A percentile compares a stretch with the other conserved stretches of the same genome.
phyloP scores from a whole-genome alignment of 257 asterid genomes.

The Primulina eburnea region DNA sequence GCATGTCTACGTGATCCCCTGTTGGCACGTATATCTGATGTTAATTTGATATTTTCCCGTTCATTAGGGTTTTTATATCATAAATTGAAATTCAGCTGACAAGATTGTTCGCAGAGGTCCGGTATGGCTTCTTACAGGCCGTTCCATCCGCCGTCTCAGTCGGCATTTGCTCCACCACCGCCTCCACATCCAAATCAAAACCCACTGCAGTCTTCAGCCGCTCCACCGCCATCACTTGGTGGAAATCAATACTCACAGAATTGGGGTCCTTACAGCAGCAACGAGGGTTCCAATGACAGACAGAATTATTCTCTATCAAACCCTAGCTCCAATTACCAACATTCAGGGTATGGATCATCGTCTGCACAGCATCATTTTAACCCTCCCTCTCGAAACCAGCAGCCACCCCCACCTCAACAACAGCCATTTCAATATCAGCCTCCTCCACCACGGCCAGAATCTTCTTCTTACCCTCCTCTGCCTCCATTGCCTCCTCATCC shows the following conservation, averaged over 20 bases:
- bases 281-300: constrained; percentile 33
- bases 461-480: constrained; percentile 64
- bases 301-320: constrained; percentile 51
- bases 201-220: constrained; percentile 47
- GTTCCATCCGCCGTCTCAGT: constrained; percentile 66
- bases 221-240: constrained; percentile 40
- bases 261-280: constrained; percentile 44
- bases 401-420: constrained; percentile 51
- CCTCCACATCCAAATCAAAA: constrained; percentile 52
- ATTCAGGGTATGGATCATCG: constrained; percentile 39
- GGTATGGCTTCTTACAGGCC: constrained; percentile 91
- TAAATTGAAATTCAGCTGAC: background rate
- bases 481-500: constrained; percentile 46
- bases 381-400: constrained; percentile 42
- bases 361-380: constrained; percentile 46
- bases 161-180: constrained; percentile 56
- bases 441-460: constrained; percentile 69
- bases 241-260: constrained; percentile 40
- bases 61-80: constrained; percentile 8
- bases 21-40: constrained; percentile 8
- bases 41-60: background rate
- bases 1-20: constrained; percentile 6
- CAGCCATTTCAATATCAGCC: constrained; percentile 58
- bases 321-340: constrained; percentile 45
- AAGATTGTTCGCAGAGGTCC: constrained; percentile 20